Percentiles rank a stretch among this genome's conserved stretches.
Conservation (phyloP, 306 rosid genomes). For the Gastrolobium villosum region DNA sequence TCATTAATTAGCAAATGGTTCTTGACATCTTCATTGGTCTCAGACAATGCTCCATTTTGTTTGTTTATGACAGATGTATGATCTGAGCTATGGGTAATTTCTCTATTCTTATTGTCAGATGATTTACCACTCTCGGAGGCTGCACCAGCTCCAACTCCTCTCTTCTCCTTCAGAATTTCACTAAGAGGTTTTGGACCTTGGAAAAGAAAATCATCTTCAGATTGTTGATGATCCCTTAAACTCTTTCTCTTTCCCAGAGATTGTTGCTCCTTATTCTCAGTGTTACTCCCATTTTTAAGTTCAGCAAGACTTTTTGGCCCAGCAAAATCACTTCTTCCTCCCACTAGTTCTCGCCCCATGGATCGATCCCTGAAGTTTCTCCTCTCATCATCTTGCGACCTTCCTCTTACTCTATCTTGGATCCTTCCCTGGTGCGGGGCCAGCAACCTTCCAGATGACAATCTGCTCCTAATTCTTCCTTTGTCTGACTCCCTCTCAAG, state of each 20-base stretch:
- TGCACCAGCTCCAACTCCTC: constrained; percentile 60
- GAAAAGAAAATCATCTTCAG: constrained; percentile 69
- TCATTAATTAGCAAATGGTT: constrained; percentile 35
- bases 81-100: constrained; percentile 46
- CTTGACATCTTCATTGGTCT: constrained; percentile 50
- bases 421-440: constrained; percentile 68
- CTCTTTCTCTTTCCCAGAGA: constrained; percentile 69
- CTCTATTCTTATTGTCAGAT: constrained; percentile 50
- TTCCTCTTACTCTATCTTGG: constrained; percentile 82
- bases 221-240: constrained; percentile 54
- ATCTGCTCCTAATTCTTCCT: constrained; percentile 65
- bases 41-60: constrained; percentile 43
- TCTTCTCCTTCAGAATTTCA: constrained; percentile 90
- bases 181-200: constrained; percentile 96
- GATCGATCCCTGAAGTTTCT: constrained; percentile 59
- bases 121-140: constrained; percentile 55
- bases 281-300: constrained; percentile 62
- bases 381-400: constrained; percentile 68
- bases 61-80: constrained; percentile 11
- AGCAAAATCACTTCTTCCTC: constrained; percentile 59
- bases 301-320: constrained; percentile 79
- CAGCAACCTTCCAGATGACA: constrained; percentile 73
- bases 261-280: constrained; percentile 64
- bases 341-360: constrained; percentile 60
- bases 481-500: constrained; percentile 72